Conservation (phyloP, 495 filamentous ascomycete genomes). For the Lichina pygmaea region DNA sequence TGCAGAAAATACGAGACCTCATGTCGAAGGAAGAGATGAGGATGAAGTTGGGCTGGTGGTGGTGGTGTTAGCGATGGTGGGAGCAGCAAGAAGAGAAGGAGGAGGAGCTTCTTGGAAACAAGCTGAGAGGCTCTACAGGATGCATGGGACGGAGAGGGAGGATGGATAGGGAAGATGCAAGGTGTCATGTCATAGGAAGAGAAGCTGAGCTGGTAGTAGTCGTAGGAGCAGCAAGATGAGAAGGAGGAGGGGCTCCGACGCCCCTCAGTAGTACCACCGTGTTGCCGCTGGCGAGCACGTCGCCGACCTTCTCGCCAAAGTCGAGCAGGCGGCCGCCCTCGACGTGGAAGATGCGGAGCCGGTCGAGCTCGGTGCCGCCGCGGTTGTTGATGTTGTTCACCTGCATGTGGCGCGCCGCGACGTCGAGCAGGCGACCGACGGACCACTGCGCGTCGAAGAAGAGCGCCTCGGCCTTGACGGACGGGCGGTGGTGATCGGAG, state of each 20-base stretch:
- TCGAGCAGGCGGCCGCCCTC: conserved; percentile 65
- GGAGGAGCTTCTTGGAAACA: no score
- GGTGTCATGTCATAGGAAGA: no score
- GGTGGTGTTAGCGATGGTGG: no score
- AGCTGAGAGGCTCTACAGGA: background rate
- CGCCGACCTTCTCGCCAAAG: conserved; percentile 60
- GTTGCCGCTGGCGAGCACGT: conserved; percentile 46
- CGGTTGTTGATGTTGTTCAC: conserved; percentile 79
- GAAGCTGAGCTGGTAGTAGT: no score
- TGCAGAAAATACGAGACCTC: no score
- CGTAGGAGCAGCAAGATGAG: background rate
- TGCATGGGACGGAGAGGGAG: no score
- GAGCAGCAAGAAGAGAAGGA: no score
- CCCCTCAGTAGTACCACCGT: conserved; percentile 74
- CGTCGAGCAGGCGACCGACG: conserved; percentile 66
- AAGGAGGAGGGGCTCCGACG: conserved; percentile 23
- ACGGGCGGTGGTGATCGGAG: conserved; percentile 15
- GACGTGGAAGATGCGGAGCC: conserved; percentile 69
- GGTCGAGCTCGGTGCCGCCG: conserved; percentile 45
- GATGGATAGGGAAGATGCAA: no score
- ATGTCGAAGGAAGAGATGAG: no score
- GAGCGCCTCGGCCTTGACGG: conserved; percentile 39
- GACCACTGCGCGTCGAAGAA: conserved; percentile 73
- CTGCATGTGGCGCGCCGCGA: conserved; percentile 54
- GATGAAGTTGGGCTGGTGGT: no score